These are phyloP conservation scores for Geranomyces variabilis DNA, from an alignment of 192 early-diverging fungal species.

Conservation along the genomic window DNA sequence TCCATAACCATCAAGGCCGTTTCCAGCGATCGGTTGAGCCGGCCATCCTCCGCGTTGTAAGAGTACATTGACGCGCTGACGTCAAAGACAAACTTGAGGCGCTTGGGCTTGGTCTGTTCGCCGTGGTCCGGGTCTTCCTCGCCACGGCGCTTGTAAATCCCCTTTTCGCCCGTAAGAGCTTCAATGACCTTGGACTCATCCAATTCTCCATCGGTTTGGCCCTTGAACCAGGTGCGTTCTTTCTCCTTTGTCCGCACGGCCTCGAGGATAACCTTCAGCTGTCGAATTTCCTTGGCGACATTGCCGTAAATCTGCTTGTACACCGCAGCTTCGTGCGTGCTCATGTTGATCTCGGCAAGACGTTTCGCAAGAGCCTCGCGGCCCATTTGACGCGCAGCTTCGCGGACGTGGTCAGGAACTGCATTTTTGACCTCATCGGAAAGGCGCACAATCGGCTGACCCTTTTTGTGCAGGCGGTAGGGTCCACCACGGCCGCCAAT, in stretches of 20 bases:
- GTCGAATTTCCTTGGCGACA: slow-evolving; percentile 72
- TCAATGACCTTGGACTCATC: slow-evolving; percentile 76
- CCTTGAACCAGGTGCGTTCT: slow-evolving; percentile 81
- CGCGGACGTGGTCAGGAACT: slow-evolving; percentile 47
- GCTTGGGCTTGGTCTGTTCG: slow-evolving; percentile 74
- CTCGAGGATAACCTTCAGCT: slow-evolving; percentile 77
- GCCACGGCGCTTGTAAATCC: slow-evolving; percentile 82
- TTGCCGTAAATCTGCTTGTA: slow-evolving; percentile 42
- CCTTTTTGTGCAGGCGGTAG: slow-evolving; percentile 46
- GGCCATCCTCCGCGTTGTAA: slow-evolving; percentile 50
- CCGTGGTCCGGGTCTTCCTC: slow-evolving; percentile 73
- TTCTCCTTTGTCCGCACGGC: slow-evolving; percentile 78
- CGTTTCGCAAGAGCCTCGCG: slow-evolving; percentile 71
- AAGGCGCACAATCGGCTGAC: slow-evolving; percentile 49
- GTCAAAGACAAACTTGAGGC: slow-evolving; percentile 80
- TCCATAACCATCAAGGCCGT: slow-evolving; percentile 67
- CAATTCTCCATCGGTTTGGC: slow-evolving; percentile 77
- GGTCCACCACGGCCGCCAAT: slow-evolving; percentile 52
- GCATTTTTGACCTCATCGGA: slow-evolving; percentile 63
- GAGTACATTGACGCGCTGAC: slow-evolving; percentile 60
- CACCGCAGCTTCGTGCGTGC: slow-evolving; percentile 59
- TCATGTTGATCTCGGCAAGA: slow-evolving; percentile 74
- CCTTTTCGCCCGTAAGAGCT: slow-evolving; percentile 74
- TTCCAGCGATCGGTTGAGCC: slow-evolving; percentile 48
- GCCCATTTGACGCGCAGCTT: slow-evolving; percentile 66